Evolutionary conservation across 768 basidiomycete species (phyloP).

Genomic region (Pleurotus citrinopileatus): DNA sequence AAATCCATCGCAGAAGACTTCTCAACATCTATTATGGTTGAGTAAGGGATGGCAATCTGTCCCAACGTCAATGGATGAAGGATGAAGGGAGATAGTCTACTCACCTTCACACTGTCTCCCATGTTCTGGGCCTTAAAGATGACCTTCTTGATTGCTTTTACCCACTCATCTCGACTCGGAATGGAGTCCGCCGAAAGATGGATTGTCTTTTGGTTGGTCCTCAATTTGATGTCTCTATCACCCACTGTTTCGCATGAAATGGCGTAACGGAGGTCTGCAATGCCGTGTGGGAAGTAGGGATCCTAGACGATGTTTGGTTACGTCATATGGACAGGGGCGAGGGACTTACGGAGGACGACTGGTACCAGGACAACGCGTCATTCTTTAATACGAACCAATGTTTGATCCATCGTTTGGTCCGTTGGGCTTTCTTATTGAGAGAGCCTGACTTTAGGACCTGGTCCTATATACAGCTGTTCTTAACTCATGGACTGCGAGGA

Average conservation of each 20-base stretch:
- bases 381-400: conserved; percentile 98
- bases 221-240: conserved; percentile 77
- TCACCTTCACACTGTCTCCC: conserved; percentile 92
- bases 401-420: conserved; percentile 90
- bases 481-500: conserved; percentile 1
- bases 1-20: conserved; percentile 90
- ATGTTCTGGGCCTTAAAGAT: conserved; percentile 96
- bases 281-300: conserved; percentile 96
- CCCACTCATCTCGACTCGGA: conserved; percentile 90
- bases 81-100: conserved; percentile 11
- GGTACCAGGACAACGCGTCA: conserved; percentile 95
- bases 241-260: conserved; percentile 80
- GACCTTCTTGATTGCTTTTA: conserved; percentile 89
- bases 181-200: conserved; percentile 74
- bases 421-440: conserved; percentile 81
- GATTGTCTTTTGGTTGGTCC: conserved; percentile 79
- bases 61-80: conserved; percentile 4
- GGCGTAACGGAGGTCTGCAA: conserved; percentile 92
- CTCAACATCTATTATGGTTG: conserved; percentile 85
- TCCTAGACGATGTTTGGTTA: conserved; percentile 51
- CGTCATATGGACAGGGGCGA: conserved; percentile 15
- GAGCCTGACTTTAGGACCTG: conserved; percentile 91
- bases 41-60: conserved; percentile 93
- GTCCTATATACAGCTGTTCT: conserved; percentile 48
- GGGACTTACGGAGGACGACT: conserved; percentile 78